Evolutionary conservation across 208 protist species (phyloP).

Genomic region (Plasmodiophora brassicae): DNA sequence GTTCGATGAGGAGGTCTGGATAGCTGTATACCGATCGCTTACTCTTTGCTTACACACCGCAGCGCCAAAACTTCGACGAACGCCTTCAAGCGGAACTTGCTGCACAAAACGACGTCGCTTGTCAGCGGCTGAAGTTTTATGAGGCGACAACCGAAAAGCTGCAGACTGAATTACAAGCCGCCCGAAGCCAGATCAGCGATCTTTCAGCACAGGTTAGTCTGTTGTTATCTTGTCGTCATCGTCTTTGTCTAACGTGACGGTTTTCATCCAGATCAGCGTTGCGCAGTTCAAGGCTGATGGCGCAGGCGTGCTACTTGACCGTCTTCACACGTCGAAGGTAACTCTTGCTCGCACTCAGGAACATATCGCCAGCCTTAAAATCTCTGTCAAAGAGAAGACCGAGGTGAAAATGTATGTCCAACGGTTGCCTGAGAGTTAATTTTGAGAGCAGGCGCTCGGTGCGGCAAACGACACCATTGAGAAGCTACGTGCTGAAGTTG

Average conservation of each 20-base stretch:
- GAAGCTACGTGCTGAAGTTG: no score
- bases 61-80: neutral
- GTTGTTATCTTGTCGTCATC: neutral
- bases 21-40: neutral
- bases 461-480: no score
- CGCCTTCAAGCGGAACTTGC: neutral
- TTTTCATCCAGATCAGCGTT: neutral
- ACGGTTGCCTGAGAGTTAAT: no score
- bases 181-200: neutral
- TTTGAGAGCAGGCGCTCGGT: no score
- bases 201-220: neutral
- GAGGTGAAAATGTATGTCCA: no score
- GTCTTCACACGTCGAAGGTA: neutral
- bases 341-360: neutral
- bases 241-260: neutral
- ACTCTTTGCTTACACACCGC: neutral
- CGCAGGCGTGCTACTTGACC: constrained; percentile 2
- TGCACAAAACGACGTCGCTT: neutral
- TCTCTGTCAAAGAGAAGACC: no score
- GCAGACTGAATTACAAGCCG: neutral
- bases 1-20: neutral
- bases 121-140: neutral
- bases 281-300: constrained; percentile 3
- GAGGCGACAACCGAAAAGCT: neutral
- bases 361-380: no score